Evolutionary conservation across 2,329 filamentous ascomycete species (phyloP), one percentile per base, ranked within the genome.

Genomic region (Magnaporthiopsis incrustans): DNA sequence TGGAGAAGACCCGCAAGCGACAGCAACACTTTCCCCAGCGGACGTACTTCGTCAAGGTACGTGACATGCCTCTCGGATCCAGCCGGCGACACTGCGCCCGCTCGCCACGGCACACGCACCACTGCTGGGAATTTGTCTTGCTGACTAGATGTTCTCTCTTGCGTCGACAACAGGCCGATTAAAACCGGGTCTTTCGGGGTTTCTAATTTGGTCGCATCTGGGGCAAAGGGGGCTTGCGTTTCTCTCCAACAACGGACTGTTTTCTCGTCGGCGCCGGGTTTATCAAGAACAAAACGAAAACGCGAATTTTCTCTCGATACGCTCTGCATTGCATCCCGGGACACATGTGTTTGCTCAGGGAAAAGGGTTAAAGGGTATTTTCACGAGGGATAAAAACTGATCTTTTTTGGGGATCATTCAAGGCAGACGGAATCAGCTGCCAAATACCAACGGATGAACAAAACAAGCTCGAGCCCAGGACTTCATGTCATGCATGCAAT

Each of bases 1-100:
- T 96, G 72, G 89, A 94, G 83, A 97, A 96, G 90, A 89, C 92
- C 81, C 92, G 92, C 88, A 99, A 99, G 92, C 91, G 89, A 84
- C 81, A 85, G 79, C 88, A 85, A 73, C 94, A 99, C 85, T 99
- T 99, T 87, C 95, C 95, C 72, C 92, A 96, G 86, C 89, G 95
- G 83, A 97, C 96, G 85, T 99, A 89, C 82, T 95, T 95, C 81
- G 91, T 99, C 81, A 99, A 98, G 94, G 95, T 93, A 85, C 32
- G 64, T 38, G n/a, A n/a, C n/a, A n/a, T n/a, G 38, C 18, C 32
- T 50, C 26, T 44, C n/a, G 60, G 38, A 38, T 38, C 4, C 35
- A 10, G 35, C n/a, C 22, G 22, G 32, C 12, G 60, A 15, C 32
- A 60, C 18, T 61, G 22, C 12, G 14, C 14, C 22, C n/a, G 2